These are phyloP conservation scores for Fusarium sp. DNA, from an alignment of 2,329 filamentous ascomycete genomes.

Conservation along the genomic window DNA sequence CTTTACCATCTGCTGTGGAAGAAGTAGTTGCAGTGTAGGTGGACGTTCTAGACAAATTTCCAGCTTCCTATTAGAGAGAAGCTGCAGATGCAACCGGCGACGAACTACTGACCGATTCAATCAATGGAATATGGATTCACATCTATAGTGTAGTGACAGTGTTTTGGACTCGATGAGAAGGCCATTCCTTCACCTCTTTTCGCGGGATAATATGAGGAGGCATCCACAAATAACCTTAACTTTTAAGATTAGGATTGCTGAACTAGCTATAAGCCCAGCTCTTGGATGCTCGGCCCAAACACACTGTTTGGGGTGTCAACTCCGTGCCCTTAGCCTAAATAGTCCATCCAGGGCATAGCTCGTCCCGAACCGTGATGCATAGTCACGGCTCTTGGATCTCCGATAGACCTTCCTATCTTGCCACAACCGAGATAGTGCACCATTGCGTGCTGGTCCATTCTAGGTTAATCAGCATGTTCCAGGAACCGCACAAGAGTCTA, in stretches of 20 bases:
- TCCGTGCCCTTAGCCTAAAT: conserved; percentile 12
- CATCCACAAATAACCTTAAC: conserved; percentile 23
- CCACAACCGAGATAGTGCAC: not conserved
- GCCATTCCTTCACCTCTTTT: not conserved
- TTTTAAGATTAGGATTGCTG: not conserved
- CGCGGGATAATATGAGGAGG: not conserved
- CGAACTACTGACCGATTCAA: too few species aligned
- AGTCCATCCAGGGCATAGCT: conserved; percentile 8
- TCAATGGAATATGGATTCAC: too few species aligned
- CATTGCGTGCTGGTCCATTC: conserved; percentile 8
- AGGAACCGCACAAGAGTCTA: not conserved
- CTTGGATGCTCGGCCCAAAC: not conserved
- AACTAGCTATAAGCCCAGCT: not conserved
- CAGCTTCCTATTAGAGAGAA: not conserved
- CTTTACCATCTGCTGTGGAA: conserved; percentile 6
- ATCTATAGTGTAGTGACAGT: too few species aligned
- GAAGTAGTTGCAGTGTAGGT: not conserved
- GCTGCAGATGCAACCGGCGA: not conserved
- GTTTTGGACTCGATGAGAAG: too few species aligned
- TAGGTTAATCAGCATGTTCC: not conserved
- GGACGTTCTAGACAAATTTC: not conserved
- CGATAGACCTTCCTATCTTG: conserved; percentile 31
- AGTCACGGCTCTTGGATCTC: conserved; percentile 7
- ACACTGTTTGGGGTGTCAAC: not conserved
- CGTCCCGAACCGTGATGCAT: conserved; percentile 26